phyloP scores from a whole-genome alignment of 208 protist species.

The Sergeia podlipaevii region DNA sequence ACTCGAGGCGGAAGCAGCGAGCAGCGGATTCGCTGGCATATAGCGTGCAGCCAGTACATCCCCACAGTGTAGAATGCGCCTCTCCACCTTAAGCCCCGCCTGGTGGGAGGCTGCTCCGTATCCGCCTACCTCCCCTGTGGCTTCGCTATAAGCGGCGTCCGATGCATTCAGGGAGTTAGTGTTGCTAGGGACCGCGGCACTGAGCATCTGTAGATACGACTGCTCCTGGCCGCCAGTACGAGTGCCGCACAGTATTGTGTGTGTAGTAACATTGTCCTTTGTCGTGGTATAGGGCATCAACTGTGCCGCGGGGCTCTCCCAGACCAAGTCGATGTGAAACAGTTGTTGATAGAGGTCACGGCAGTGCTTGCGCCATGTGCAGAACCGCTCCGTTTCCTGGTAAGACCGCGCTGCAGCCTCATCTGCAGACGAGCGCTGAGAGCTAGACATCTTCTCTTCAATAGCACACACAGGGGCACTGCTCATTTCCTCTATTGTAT shows the following conservation, averaged over 20 bases:
- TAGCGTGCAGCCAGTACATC: slow-evolving; percentile 80
- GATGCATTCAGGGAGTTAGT: slow-evolving; percentile 35
- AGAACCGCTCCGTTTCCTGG: slow-evolving; percentile 67
- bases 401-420: slow-evolving; percentile 39
- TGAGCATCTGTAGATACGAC: slow-evolving; percentile 78
- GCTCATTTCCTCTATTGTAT: background rate
- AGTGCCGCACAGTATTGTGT: slow-evolving; percentile 74
- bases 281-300: slow-evolving; percentile 80
- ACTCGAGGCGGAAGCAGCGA: slow-evolving; percentile 72
- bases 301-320: slow-evolving; percentile 73
- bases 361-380: slow-evolving; percentile 88
- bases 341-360: slow-evolving; percentile 86
- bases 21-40: slow-evolving; percentile 83
- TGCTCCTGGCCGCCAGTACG: slow-evolving; percentile 83
- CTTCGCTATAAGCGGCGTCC: slow-evolving; percentile 60
- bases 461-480: slow-evolving; percentile 10
- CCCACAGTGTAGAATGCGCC: slow-evolving; percentile 83
- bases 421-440: slow-evolving; percentile 13
- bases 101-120: slow-evolving; percentile 80
- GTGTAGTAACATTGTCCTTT: slow-evolving; percentile 50
- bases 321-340: slow-evolving; percentile 85
- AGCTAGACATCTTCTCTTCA: background rate
- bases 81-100: slow-evolving; percentile 64
- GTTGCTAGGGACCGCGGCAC: slow-evolving; percentile 50
- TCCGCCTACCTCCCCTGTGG: slow-evolving; percentile 88